Base-by-base conservation (phyloP, 2,329 filamentous ascomycete species). In the Stylonectria norvegica region DNA sequence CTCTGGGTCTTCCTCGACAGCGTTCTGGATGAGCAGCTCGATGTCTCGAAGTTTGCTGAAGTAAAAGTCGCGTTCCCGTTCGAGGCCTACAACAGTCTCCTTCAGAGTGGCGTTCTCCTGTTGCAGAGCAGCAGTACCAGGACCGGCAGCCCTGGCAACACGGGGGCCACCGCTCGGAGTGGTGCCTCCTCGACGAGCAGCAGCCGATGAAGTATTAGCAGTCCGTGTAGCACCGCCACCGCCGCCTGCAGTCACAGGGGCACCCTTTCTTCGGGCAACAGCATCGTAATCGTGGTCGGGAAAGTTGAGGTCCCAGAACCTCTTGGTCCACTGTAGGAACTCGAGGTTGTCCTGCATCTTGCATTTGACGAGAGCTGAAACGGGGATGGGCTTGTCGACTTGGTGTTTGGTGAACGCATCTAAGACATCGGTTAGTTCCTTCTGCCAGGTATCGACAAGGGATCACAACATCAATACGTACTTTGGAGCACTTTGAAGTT, bases 281-380 rank as follows among this genome's bases (percentile, higher is more conserved):
- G 93, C 89, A 63, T 98, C 93, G 72, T 98, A 98, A 51, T 97
- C 93, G 58, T 93, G 89, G 44, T 93, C 93, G 6, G 93, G 93
- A 69, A 88, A 98, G 75, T 96, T 89, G 64, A 96, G 88, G 61
- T 98, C 93, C 93, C 93, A 98, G 73, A 89, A 96, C 56, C 79
- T 77, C 79, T 98, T 98, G 44, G 84, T 84, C 86, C 89, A 98
- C 71, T 98, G 93, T 46, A 98, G 76, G 66, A 98, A 98, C 64
- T 97, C 93, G 57, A 98, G 86, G 73, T 98, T 98, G 69, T 98
- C 93, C 77, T 98, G 93, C 91, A 98, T 98, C 76, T 95, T 96
- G 77, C 93, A 98, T 69, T 97, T 98, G 58, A 93, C 81, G 45
- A 98, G 82, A 43, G 78, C 75, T 66, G 95, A 82, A 63, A 97